Conservation (phyloP, 2,329 filamentous ascomycete genomes). For the Blumeriella jaapii region DNA sequence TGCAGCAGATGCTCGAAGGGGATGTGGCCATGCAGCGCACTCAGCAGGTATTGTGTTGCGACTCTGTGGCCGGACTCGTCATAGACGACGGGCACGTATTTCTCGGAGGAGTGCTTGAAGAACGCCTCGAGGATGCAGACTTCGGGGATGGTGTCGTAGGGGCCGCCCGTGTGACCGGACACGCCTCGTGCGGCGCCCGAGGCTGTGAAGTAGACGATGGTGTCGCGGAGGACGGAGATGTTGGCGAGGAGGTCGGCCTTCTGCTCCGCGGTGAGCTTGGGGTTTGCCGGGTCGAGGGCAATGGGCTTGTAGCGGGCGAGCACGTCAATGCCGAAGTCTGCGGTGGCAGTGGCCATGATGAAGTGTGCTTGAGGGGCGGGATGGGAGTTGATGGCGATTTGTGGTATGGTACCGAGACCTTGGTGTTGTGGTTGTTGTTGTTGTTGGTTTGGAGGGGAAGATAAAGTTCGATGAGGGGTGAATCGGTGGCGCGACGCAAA, state of each 20-base stretch:
- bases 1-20: constrained; percentile 30
- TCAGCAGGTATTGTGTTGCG: constrained; percentile 31
- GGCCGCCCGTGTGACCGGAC: constrained; percentile 30
- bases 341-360: constrained; percentile 16
- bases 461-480: not conserved
- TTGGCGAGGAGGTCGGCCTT: constrained; percentile 29
- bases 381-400: too few relatives aligned
- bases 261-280: constrained; percentile 28
- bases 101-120: constrained; percentile 27
- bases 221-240: constrained; percentile 30
- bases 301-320: constrained; percentile 16
- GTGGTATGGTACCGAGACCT: too few relatives aligned
- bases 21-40: constrained; percentile 29
- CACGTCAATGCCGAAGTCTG: constrained; percentile 19
- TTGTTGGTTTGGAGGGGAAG: not conserved
- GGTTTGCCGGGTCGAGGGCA: constrained; percentile 26
- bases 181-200: constrained; percentile 30
- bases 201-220: constrained; percentile 30
- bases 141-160: constrained; percentile 31
- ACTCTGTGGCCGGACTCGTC: constrained; percentile 31
- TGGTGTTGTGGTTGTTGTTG: constrained; percentile 2
- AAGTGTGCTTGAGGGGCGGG: not conserved
- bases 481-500: constrained; percentile 3
- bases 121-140: constrained; percentile 30
- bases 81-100: constrained; percentile 28